A percentile compares a stretch with the other conserved stretches of the same genome.
phyloP scores from a whole-genome alignment of 805 yeast genomes.

The Maudiozyma saulgeensis region DNA sequence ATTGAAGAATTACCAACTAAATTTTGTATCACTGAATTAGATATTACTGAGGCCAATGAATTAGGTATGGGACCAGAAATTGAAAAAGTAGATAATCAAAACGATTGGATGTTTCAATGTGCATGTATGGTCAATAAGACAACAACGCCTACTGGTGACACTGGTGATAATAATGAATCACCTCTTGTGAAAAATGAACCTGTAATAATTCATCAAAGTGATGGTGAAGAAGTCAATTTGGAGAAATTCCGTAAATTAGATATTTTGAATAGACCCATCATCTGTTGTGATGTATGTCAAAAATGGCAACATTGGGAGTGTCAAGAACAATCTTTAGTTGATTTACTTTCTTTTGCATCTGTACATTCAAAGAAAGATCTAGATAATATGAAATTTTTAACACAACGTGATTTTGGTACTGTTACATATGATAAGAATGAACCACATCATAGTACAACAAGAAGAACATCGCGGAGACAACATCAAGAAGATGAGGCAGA shows the following conservation, averaged over 20 bases:
- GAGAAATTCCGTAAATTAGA: constrained; percentile 1
- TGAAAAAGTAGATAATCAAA: constrained; percentile 15
- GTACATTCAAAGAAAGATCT: constrained; percentile 5
- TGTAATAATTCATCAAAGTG: constrained; percentile 1
- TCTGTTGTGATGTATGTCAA: constrained; percentile 27
- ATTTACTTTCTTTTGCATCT: constrained; percentile 8
- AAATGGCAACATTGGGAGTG: constrained; percentile 30
- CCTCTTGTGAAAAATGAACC: not conserved
- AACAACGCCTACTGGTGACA: not conserved
- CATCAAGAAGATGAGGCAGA: constrained; percentile 1
- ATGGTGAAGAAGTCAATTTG: constrained; percentile 9
- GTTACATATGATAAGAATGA: constrained; percentile 14
- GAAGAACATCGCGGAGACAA: constrained; percentile 16
- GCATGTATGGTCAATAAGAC: constrained; percentile 2
- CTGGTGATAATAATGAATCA: constrained; percentile 1
- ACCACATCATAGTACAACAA: constrained; percentile 4
- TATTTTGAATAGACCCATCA: constrained; percentile 13
- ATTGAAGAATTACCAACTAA: constrained; percentile 23
- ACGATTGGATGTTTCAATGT: constrained; percentile 28
- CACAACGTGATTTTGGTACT: constrained; percentile 13
- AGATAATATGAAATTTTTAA: constrained; percentile 1
- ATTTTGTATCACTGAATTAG: constrained; percentile 19
- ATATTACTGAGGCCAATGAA: constrained; percentile 14
- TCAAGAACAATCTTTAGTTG: constrained; percentile 12
- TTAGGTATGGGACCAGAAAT: constrained; percentile 12